Evolutionary conservation across 768 basidiomycete species (phyloP).

Genomic region (Suillus plorans): DNA sequence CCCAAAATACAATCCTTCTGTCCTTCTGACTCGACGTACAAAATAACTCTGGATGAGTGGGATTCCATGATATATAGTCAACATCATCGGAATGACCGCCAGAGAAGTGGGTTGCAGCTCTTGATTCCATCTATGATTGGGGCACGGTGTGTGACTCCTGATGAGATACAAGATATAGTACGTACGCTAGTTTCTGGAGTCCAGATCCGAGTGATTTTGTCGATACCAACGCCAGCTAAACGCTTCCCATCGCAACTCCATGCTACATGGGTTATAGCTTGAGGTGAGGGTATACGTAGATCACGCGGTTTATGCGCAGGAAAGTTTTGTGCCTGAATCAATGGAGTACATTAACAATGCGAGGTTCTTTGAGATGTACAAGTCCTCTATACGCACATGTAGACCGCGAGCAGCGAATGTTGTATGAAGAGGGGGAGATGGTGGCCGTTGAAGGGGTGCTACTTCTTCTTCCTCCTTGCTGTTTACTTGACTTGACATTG

Average conservation of each 20-base stretch:
- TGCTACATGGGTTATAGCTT: conserved; percentile 71
- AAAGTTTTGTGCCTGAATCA: conserved; percentile 67
- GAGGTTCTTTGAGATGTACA: conserved; percentile 2
- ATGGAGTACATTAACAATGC: conserved; percentile 12
- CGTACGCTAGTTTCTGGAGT: conserved; percentile 74
- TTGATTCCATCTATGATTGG: conserved; percentile 60
- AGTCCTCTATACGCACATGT: conserved; percentile 49
- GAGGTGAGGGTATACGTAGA: conserved; percentile 60
- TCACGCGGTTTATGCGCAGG: conserved; percentile 80
- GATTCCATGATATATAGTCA: conserved; percentile 85
- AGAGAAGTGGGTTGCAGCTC: conserved; percentile 62
- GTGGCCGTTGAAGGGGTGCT: conserved; percentile 56
- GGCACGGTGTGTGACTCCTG: background rate
- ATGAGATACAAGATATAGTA: conserved; percentile 10
- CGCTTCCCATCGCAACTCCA: conserved; percentile 87
- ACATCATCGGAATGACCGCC: conserved; percentile 78
- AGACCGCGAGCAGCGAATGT: conserved; percentile 69
- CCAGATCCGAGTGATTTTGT: conserved; percentile 79
- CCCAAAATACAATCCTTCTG: conserved; percentile 77
- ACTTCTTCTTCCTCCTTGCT: conserved; percentile 59
- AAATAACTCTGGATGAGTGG: conserved; percentile 80
- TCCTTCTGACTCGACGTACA: conserved; percentile 80
- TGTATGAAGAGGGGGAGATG: conserved; percentile 71
- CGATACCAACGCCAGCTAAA: conserved; percentile 78
- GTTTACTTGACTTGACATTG: conserved; percentile 27